These are phyloP conservation scores for Trametes gibbosa DNA, from an alignment of 768 basidiomycete species.

Conservation along the genomic window DNA sequence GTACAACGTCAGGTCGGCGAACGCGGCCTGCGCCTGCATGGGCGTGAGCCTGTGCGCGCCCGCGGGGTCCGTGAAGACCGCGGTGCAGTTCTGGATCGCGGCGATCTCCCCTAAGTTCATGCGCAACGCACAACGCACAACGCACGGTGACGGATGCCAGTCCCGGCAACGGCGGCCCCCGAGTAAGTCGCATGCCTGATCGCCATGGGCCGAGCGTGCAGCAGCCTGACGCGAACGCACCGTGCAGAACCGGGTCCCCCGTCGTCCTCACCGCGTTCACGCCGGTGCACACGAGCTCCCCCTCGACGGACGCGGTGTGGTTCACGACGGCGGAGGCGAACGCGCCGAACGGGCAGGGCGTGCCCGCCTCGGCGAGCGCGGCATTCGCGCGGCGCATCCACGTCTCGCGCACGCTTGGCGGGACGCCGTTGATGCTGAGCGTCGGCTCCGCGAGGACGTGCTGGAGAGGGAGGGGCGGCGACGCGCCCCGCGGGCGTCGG, in stretches of 20 bases:
- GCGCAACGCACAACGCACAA: too few relatives aligned
- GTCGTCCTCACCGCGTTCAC: constrained; percentile 2
- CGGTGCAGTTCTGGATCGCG: constrained; percentile 16
- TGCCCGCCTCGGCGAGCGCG: neutral
- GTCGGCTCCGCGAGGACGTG: neutral
- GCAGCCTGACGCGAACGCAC: neutral
- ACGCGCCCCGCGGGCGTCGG: neutral
- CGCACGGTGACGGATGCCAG: too few relatives aligned
- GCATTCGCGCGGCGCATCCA: constrained; percentile 14
- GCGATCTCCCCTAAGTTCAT: constrained; percentile 7
- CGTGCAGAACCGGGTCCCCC: constrained; percentile 12
- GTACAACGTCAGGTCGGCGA: constrained; percentile 12
- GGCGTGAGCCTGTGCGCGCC: constrained; percentile 10
- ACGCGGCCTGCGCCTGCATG: constrained; percentile 5
- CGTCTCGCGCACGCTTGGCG: constrained; percentile 2
- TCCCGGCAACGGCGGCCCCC: too few relatives aligned
- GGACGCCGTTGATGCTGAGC: constrained; percentile 9
- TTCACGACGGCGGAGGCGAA: constrained; percentile 15
- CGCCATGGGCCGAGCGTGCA: too few relatives aligned
- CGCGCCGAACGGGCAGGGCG: constrained; percentile 9
- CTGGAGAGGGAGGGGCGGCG: neutral
- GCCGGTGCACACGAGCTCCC: constrained; percentile 15
- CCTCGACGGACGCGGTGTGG: constrained; percentile 8
- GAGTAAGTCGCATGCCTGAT: neutral
- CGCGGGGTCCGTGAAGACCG: constrained; percentile 9